Base-by-base conservation (phyloP, 192 early-diverging fungal genomes). In the Endogone sp. region DNA sequence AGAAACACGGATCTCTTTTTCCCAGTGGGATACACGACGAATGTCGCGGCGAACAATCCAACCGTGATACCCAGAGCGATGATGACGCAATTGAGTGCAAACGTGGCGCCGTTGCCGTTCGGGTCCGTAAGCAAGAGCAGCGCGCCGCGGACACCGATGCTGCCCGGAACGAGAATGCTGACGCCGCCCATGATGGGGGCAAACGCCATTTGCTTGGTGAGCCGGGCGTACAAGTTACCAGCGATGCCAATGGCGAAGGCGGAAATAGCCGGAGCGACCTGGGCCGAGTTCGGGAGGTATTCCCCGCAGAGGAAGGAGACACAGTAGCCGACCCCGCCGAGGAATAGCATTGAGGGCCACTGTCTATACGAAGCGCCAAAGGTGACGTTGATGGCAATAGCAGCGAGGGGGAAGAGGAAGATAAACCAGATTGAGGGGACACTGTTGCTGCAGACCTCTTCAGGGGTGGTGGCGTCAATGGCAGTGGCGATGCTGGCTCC, bases 151-250 rank as follows among this genome's bases (percentile, higher is more conserved):
- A 79, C 77, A 65, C 77, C 70, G n/a, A 94, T 74, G 71, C 84
- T 87, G 57, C 94, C 94, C 4, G 94, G 95, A 0, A 94, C 93
- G 70, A 94, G 79, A 37, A 95, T 75, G 56, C 92, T 75, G 4
- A 95, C 90, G 26, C 93, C 94, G 60, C 89, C 87, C 29, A 95
- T 75, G 37, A 95, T 86, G 13, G 92, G 90, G 30, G 88, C 91
- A 73, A 95, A 86, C 6, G 91, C 92, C 6, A 91, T 84, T 28
- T 86, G 79, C 63, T 89, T 81, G 10, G 89, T 89, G 25, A 94
- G 71, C n/a, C 91, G 83, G 2, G 37, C 37, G 67, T 92, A 85
- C 22, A 92, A 32, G 70, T 95, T 95, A 25, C 84, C 81, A 21
- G 84, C 79, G 31, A 94, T 59, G 8, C 92, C 93, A 76, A 95